Conservation (phyloP, 2,329 filamentous ascomycete species). For the Trichoderma sp. region DNA sequence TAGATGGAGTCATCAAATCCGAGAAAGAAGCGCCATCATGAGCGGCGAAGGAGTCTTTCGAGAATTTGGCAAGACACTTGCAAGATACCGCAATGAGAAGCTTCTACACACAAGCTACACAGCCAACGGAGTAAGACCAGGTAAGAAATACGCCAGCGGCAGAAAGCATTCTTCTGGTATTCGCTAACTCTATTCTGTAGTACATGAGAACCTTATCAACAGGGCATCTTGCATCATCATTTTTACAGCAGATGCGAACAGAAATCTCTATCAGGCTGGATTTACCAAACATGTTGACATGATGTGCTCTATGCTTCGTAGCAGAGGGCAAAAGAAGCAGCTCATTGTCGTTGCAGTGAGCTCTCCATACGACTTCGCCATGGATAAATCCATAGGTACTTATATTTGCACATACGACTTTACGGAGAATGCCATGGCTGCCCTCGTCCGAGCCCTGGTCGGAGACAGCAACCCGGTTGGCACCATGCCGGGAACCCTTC, state of each 20-base stretch:
- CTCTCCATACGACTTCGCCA: constrained; percentile 94
- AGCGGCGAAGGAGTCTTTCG: constrained; percentile 91
- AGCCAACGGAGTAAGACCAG: constrained; percentile 82
- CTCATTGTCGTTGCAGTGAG: constrained; percentile 89
- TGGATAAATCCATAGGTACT: constrained; percentile 85
- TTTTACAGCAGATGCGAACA: constrained; percentile 88
- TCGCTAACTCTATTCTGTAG: constrained; percentile 34
- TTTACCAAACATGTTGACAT: constrained; percentile 96
- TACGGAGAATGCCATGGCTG: constrained; percentile 85
- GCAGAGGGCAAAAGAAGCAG: constrained; percentile 79
- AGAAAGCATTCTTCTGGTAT: not conserved
- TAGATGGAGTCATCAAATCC: constrained; percentile 55
- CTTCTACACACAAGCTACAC: constrained; percentile 94
- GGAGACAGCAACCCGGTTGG: constrained; percentile 65
- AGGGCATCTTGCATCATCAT: constrained; percentile 85
- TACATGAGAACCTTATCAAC: constrained; percentile 90
- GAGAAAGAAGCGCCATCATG: constrained; percentile 65
- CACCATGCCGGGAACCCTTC: constrained; percentile 69
- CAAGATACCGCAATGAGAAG: constrained; percentile 79
- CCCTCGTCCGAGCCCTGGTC: constrained; percentile 78
- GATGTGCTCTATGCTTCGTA: constrained; percentile 83
- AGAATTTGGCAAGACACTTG: constrained; percentile 83
- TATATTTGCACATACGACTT: constrained; percentile 97
- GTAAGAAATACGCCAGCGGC: constrained; percentile 34
- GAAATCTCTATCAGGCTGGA: constrained; percentile 88